Conservation (phyloP, 2,329 filamentous ascomycete species). For the Aspergillus sp. region DNA sequence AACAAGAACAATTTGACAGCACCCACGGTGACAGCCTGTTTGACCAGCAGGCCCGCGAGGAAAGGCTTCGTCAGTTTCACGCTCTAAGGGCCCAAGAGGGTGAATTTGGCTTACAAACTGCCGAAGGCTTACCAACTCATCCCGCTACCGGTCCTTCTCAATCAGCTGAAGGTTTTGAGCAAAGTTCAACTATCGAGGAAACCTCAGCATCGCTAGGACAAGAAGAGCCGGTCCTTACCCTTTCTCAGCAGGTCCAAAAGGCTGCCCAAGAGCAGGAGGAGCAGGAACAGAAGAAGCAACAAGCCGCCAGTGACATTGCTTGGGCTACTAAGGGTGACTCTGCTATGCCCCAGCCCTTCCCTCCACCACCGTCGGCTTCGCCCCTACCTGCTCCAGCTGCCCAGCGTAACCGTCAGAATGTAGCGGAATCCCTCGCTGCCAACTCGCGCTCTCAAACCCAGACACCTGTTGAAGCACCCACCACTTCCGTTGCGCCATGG, state of each 20-base stretch:
- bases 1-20: slow-evolving; percentile 57
- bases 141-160: slow-evolving; percentile 33
- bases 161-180: slow-evolving; percentile 25
- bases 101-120: slow-evolving; percentile 37
- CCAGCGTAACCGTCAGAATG: slow-evolving; percentile 77
- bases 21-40: slow-evolving; percentile 45
- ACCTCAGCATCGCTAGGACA: slow-evolving; percentile 23
- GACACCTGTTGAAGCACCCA: slow-evolving; percentile 66
- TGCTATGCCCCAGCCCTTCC: slow-evolving; percentile 68
- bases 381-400: slow-evolving; percentile 86
- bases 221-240: slow-evolving; percentile 59
- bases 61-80: slow-evolving; percentile 81
- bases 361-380: slow-evolving; percentile 72
- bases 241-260: slow-evolving; percentile 83
- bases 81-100: slow-evolving; percentile 73
- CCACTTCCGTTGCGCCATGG: slow-evolving; percentile 88
- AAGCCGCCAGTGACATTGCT: slow-evolving; percentile 49
- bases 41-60: slow-evolving; percentile 55
- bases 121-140: slow-evolving; percentile 43
- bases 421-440: slow-evolving; percentile 70
- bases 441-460: slow-evolving; percentile 73
- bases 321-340: slow-evolving; percentile 61
- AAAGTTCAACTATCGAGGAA: slow-evolving; percentile 18
- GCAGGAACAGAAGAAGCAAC: slow-evolving; percentile 31
- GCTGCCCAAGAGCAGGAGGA: slow-evolving; percentile 49